A percentile compares a stretch with the other conserved stretches of the same genome.
These are phyloP conservation scores for Candida golubevii DNA, from an alignment of 805 yeast species.

Conservation along the genomic window DNA sequence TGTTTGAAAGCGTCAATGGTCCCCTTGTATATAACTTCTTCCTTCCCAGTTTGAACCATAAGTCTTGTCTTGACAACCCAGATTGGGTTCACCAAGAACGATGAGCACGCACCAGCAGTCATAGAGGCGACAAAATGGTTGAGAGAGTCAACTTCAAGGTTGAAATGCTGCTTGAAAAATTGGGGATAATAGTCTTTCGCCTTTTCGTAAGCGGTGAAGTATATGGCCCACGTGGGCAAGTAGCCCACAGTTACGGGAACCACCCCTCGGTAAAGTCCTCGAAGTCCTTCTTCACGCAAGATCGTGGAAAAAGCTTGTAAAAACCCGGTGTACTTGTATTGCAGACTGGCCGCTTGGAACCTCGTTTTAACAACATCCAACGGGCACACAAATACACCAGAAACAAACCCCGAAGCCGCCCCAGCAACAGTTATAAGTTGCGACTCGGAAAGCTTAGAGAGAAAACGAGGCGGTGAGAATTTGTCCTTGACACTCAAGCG, in stretches of 20 bases:
- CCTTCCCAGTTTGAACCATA: slow-evolving; percentile 71
- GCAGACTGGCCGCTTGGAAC: slow-evolving; percentile 83
- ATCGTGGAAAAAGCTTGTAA: slow-evolving; percentile 63
- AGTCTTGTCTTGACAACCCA: slow-evolving; percentile 97
- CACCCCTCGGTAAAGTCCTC: slow-evolving; percentile 85
- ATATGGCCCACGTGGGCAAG: slow-evolving; percentile 96
- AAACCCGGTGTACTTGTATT: slow-evolving; percentile 50
- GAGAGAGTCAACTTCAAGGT: slow-evolving; percentile 22
- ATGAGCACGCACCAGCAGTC: slow-evolving; percentile 83
- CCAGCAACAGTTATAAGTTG: slow-evolving; percentile 81
- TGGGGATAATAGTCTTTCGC: slow-evolving; percentile 57
- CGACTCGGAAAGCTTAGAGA: slow-evolving; percentile 32
- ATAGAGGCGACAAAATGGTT: slow-evolving; percentile 62
- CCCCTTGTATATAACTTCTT: slow-evolving; percentile 53
- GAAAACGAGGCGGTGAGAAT: slow-evolving; percentile 18
- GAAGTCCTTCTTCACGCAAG: slow-evolving; percentile 68
- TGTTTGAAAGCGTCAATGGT: slow-evolving; percentile 78
- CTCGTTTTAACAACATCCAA: slow-evolving; percentile 93
- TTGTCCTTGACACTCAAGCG: slow-evolving; percentile 18
- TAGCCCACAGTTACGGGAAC: slow-evolving; percentile 92
- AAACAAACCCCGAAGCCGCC: slow-evolving; percentile 86
- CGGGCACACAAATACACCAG: slow-evolving; percentile 92
- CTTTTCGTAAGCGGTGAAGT: slow-evolving; percentile 83
- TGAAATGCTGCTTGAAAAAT: slow-evolving; percentile 27
- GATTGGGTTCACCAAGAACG: slow-evolving; percentile 85